These are phyloP conservation scores for Xylaria scruposa DNA, from an alignment of 495 filamentous ascomycete genomes.

Conservation along the genomic window DNA sequence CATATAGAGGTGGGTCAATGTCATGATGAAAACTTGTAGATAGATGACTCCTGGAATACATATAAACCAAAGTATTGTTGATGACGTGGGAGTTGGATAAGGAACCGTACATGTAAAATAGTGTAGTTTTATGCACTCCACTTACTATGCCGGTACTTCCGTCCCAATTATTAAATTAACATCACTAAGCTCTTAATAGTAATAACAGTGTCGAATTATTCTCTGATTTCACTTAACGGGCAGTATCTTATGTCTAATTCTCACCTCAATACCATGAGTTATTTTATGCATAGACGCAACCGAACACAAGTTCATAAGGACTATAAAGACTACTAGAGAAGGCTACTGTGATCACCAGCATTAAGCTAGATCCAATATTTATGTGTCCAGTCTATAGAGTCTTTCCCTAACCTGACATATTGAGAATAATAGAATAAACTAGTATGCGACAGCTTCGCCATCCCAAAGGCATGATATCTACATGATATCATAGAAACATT, in stretches of 20 bases:
- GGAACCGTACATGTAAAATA: not conserved
- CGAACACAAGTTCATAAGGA: not conserved
- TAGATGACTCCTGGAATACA: not conserved
- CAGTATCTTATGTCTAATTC: not conserved
- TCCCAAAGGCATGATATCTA: not conserved
- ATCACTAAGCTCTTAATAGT: not conserved
- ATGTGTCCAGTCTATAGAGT: not conserved
- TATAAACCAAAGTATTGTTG: not conserved
- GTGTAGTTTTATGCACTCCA: slow-evolving; percentile 1
- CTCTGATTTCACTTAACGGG: not conserved
- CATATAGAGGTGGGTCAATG: not conserved
- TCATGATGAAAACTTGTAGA: not conserved
- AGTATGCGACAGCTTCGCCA: not conserved
- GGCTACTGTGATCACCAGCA: not conserved
- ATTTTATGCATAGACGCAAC: not conserved
- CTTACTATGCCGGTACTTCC: not conserved
- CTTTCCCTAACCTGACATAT: not conserved
- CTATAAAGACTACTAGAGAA: not conserved
- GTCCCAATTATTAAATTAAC: not conserved
- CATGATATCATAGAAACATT: not conserved
- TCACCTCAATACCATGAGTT: not conserved
- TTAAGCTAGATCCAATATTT: not conserved
- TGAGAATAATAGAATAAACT: not conserved
- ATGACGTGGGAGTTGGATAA: not conserved
- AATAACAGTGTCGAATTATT: not conserved